Evolutionary conservation across 2,329 filamentous ascomycete species (phyloP).

Genomic region (Cladophialophora psammophila): DNA sequence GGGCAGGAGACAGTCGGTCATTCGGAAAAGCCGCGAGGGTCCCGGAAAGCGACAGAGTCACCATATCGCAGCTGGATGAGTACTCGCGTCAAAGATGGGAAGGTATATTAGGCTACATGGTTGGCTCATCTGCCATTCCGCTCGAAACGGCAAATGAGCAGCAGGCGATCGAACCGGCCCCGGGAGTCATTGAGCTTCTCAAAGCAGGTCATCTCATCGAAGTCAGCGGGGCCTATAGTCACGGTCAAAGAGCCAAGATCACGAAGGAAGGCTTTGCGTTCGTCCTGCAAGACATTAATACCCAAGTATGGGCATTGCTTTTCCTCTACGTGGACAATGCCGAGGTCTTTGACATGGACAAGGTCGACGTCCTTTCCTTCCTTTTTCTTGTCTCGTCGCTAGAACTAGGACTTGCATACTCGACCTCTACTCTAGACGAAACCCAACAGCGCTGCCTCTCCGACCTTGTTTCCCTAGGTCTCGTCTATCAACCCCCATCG

Average conservation of each 20-base stretch:
- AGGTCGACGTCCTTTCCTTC: conserved; percentile 93
- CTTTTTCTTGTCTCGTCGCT: conserved; percentile 94
- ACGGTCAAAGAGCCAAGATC: conserved; percentile 69
- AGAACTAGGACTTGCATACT: conserved; percentile 90
- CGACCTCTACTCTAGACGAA: conserved; percentile 80
- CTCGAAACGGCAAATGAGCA: conserved; percentile 29
- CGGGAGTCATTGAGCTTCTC: conserved; percentile 83
- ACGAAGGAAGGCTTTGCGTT: conserved; percentile 95
- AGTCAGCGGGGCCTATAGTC: conserved; percentile 44
- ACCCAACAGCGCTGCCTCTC: conserved; percentile 89
- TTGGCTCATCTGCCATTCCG: conserved; percentile 57
- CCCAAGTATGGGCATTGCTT: conserved; percentile 94
- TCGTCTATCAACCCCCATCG: conserved; percentile 70
- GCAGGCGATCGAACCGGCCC: conserved; percentile 61
- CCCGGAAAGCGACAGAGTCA: conserved; percentile 68
- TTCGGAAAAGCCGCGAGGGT: conserved; percentile 85
- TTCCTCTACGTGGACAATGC: conserved; percentile 91
- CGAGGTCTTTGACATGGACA: conserved; percentile 77
- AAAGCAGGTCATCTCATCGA: conserved; percentile 82
- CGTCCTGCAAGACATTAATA: conserved; percentile 90
- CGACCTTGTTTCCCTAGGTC: conserved; percentile 88
- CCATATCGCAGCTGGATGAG: conserved; percentile 76
- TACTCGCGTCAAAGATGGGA: conserved; percentile 94
- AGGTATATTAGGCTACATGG: conserved; percentile 93
- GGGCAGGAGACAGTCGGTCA: conserved; percentile 82